Percentiles rank a stretch among this genome's conserved stretches.
phyloP scores from a whole-genome alignment of 495 filamentous ascomycete genomes.

The Articulospora tetracladia region DNA sequence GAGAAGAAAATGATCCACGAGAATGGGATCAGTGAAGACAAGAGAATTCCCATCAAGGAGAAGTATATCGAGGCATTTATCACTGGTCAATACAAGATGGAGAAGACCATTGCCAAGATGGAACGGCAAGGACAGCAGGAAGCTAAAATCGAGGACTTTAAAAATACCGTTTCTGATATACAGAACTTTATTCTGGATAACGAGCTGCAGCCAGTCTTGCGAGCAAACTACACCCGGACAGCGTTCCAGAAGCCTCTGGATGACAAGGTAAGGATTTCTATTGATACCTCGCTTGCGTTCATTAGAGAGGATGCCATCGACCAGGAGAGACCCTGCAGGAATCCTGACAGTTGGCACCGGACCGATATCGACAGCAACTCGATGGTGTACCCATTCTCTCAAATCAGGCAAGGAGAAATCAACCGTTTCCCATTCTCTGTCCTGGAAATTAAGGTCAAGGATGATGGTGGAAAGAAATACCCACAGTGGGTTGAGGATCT shows the following conservation, averaged over 20 bases:
- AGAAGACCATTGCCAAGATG: conserved; percentile 84
- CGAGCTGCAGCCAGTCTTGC: conserved; percentile 76
- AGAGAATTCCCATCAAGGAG: conserved; percentile 79
- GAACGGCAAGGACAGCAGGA: conserved; percentile 57
- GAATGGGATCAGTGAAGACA: conserved; percentile 69
- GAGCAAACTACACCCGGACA: conserved; percentile 90
- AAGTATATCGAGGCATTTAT: conserved; percentile 92
- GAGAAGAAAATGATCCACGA: conserved; percentile 86
- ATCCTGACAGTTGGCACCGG: conserved; percentile 87
- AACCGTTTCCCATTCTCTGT: conserved; percentile 87
- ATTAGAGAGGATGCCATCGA: conserved; percentile 92
- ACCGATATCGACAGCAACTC: conserved; percentile 77
- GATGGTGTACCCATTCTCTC: conserved; percentile 81
- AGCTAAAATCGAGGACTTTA: conserved; percentile 63
- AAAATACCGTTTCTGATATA: conserved; percentile 68
- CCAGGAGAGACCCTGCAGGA: conserved; percentile 76
- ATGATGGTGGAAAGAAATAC: conserved; percentile 59
- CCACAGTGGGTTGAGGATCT: conserved; percentile 87
- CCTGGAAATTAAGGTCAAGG: conserved; percentile 87
- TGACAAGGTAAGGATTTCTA: conserved; percentile 82
- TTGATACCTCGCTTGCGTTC: conserved; percentile 88
- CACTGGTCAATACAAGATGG: conserved; percentile 83
- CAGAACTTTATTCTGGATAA: conserved; percentile 76
- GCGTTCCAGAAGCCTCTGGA: conserved; percentile 96
- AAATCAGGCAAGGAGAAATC: conserved; percentile 86